Conservation (phyloP, 768 basidiomycete genomes). For the Leccinellum luteum region DNA sequence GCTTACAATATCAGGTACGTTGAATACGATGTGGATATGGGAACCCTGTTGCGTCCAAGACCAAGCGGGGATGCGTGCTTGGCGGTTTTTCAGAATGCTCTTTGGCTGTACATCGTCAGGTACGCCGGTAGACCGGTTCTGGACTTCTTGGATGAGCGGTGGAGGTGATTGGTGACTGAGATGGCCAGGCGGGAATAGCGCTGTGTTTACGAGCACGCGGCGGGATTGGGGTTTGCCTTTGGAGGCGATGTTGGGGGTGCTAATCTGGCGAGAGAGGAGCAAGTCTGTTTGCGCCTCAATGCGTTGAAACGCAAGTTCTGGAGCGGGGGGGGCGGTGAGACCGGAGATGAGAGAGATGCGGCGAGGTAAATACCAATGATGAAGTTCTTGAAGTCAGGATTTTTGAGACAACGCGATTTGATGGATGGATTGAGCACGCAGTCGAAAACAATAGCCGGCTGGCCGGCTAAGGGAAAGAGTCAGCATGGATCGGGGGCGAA, state of each 20-base stretch:
- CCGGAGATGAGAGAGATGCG: not conserved
- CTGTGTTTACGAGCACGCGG: constrained; percentile 51
- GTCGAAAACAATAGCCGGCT: constrained; percentile 68
- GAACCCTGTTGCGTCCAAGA: constrained; percentile 46
- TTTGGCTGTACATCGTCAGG: constrained; percentile 30
- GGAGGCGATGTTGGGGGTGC: constrained; percentile 71
- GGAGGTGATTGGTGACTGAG: constrained; percentile 11
- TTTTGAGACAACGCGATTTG: constrained; percentile 56
- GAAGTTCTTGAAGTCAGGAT: constrained; percentile 66
- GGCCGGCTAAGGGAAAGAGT: constrained; percentile 51
- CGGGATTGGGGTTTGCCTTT: constrained; percentile 69
- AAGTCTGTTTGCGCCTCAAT: constrained; percentile 61
- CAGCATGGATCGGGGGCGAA: not conserved
- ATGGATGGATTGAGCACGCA: constrained; percentile 61
- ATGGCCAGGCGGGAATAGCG: constrained; percentile 34
- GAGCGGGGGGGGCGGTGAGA: constrained; percentile 12
- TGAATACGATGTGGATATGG: constrained; percentile 46
- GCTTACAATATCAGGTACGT: constrained; percentile 59
- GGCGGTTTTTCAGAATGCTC: constrained; percentile 41
- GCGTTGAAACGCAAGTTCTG: constrained; percentile 68
- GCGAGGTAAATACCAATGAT: constrained; percentile 50
- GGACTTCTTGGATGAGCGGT: constrained; percentile 28
- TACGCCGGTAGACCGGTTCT: constrained; percentile 43
- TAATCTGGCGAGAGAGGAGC: constrained; percentile 64
- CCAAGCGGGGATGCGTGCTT: constrained; percentile 44